Evolutionary conservation across 1,139 yeast genomes (phyloP).

Genomic region (Debaryomycetaceae sp.): DNA sequence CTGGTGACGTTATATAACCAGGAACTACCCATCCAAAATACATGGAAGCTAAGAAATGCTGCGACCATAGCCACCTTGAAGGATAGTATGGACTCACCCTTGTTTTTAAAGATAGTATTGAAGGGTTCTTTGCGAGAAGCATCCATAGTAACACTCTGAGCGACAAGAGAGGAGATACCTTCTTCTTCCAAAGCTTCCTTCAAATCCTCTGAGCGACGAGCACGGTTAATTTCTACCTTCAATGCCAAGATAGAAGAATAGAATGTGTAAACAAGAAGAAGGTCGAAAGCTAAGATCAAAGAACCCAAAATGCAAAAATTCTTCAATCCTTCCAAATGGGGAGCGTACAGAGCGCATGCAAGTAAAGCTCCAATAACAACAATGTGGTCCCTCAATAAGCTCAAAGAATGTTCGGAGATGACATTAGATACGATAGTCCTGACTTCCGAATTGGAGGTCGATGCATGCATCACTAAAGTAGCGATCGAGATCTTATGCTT

Average conservation of each 20-base stretch:
- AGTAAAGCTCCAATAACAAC: constrained; percentile 73
- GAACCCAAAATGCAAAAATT: constrained; percentile 82
- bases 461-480: constrained; percentile 51
- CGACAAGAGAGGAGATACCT: constrained; percentile 76
- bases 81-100: constrained; percentile 45
- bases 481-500: constrained; percentile 83
- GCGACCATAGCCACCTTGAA: constrained; percentile 66
- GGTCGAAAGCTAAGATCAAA: constrained; percentile 69
- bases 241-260: constrained; percentile 82
- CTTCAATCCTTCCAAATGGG: constrained; percentile 68
- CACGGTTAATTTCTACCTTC: constrained; percentile 85
- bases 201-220: constrained; percentile 79
- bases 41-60: constrained; percentile 68
- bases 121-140: constrained; percentile 53
- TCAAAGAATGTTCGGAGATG: constrained; percentile 63
- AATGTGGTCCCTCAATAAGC: constrained; percentile 74
- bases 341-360: constrained; percentile 66
- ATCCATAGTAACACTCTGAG: constrained; percentile 51
- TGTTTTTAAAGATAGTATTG: constrained; percentile 24
- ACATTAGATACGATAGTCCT: constrained; percentile 52
- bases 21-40: constrained; percentile 70
- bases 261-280: constrained; percentile 75
- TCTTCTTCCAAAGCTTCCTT: constrained; percentile 90
- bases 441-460: constrained; percentile 37
- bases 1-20: constrained; percentile 55